phyloP scores from a whole-genome alignment of 352 stramenopile species.

The Globisporangium acanthophoron region DNA sequence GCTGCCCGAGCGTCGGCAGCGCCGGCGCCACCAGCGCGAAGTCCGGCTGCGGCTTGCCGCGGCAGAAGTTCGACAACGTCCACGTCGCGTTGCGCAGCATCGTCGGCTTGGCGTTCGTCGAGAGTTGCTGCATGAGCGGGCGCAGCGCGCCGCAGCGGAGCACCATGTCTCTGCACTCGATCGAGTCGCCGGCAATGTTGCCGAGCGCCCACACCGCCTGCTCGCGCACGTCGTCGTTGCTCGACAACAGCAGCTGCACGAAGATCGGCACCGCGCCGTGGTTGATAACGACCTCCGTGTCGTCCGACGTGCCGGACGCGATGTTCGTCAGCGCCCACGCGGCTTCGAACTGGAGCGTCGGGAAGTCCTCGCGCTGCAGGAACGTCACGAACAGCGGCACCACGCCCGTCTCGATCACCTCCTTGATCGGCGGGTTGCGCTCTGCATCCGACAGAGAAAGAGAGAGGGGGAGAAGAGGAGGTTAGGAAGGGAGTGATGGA shows the following conservation, averaged over 20 bases:
- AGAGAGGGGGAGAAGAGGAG: background rate
- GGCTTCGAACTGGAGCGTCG: conserved; percentile 96
- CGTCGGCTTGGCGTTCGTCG: conserved; percentile 88
- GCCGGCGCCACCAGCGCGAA: conserved; percentile 93
- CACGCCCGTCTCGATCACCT: conserved; percentile 98
- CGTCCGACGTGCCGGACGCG: conserved; percentile 95
- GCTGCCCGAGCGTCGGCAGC: conserved; percentile 93
- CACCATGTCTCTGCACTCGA: conserved; percentile 95
- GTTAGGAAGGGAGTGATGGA: background rate
- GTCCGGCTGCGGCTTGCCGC: conserved; percentile 90
- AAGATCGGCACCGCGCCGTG: conserved; percentile 97
- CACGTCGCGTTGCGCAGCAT: conserved; percentile 99
- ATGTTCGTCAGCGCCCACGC: conserved; percentile 99
- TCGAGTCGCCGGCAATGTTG: conserved; percentile 99
- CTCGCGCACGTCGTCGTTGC: conserved; percentile 97
- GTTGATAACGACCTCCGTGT: conserved; percentile 98
- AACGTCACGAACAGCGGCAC: conserved; percentile 98
- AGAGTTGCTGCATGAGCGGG: conserved; percentile 92
- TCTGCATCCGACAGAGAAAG: conserved; percentile 40
- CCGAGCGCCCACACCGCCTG: conserved; percentile 97
- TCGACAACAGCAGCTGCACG: conserved; percentile 92
- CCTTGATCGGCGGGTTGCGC: conserved; percentile 98
- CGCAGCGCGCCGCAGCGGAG: conserved; percentile 93
- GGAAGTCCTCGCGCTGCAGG: conserved; percentile 93
- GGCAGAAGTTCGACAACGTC: conserved; percentile 99